Conservation (phyloP, 257 asterid species). For the Nicotiana benthamiana region DNA sequence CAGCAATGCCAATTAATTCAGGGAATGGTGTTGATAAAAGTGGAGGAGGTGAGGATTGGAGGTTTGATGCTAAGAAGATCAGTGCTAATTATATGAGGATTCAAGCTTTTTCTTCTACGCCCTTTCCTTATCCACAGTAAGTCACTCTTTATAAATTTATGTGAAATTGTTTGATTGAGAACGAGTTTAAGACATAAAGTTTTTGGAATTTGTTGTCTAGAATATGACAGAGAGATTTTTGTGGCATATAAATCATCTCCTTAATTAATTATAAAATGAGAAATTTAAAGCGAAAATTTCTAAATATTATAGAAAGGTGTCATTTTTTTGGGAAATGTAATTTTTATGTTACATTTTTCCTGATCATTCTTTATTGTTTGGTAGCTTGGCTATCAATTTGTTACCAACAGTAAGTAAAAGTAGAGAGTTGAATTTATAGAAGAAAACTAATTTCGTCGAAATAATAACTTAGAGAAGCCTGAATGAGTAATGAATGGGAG, state of each 20-base stretch:
- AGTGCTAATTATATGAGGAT: constrained; percentile 32
- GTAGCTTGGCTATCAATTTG: neutral
- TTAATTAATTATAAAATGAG: too few species aligned
- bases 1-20: constrained; percentile 27
- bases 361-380: neutral
- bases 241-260: too few species aligned
- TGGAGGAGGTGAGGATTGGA: constrained; percentile 32
- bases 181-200: too few species aligned
- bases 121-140: constrained; percentile 63
- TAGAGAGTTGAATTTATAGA: neutral
- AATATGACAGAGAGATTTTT: too few species aligned
- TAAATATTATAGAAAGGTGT: too few species aligned
- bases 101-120: constrained; percentile 32
- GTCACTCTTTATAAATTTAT: neutral
- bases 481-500: neutral
- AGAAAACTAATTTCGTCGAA: too few species aligned
- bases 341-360: neutral
- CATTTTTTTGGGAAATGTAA: too few species aligned
- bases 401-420: neutral
- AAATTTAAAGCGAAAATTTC: too few species aligned
- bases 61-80: constrained; percentile 31
- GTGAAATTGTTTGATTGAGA: too few species aligned
- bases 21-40: constrained; percentile 34
- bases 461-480: neutral
- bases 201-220: too few species aligned